Evolutionary conservation across 768 basidiomycete genomes (phyloP).

Genomic region (Albatrellus ellisii): DNA sequence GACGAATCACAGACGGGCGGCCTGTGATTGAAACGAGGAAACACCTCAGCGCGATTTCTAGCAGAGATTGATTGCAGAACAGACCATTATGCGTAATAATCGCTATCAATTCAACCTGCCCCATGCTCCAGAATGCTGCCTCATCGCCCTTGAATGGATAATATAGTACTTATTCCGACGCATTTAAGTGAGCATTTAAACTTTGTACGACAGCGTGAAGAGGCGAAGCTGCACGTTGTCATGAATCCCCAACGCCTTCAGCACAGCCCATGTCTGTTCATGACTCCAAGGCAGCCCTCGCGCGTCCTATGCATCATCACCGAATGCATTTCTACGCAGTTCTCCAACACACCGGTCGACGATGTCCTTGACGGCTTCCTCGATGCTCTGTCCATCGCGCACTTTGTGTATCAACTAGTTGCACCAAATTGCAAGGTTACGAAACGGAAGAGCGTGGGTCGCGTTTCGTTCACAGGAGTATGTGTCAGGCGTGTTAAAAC

Average conservation of each 20-base stretch:
- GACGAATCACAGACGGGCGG: conserved; percentile 69
- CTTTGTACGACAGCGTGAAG: too few relatives aligned
- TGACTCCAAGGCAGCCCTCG: conserved; percentile 73
- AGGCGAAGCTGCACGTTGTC: conserved; percentile 33
- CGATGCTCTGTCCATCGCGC: conserved; percentile 52
- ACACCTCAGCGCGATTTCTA: too few relatives aligned
- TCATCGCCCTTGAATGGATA: conserved; percentile 91
- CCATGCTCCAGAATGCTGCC: conserved; percentile 65
- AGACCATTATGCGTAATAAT: conserved; percentile 66
- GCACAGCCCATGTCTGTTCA: conserved; percentile 79
- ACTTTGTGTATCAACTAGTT: conserved; percentile 76
- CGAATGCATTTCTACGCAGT: conserved; percentile 84
- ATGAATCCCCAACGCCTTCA: conserved; percentile 56
- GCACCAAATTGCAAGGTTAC: background rate
- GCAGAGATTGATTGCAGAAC: too few relatives aligned
- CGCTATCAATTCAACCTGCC: conserved; percentile 77
- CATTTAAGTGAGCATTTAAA: too few relatives aligned
- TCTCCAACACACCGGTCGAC: conserved; percentile 68
- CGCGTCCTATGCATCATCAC: conserved; percentile 83
- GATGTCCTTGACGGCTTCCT: conserved; percentile 86
- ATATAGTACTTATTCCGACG: too few relatives aligned
- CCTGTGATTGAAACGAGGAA: too few relatives aligned
- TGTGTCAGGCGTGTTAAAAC: too few relatives aligned
- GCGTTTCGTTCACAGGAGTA: too few relatives aligned
- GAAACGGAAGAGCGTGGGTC: too few relatives aligned